Percentiles rank a stretch among this genome's conserved stretches.
Conservation (phyloP, 1,284 basidiomycete species). For the Boletus calvinii region DNA sequence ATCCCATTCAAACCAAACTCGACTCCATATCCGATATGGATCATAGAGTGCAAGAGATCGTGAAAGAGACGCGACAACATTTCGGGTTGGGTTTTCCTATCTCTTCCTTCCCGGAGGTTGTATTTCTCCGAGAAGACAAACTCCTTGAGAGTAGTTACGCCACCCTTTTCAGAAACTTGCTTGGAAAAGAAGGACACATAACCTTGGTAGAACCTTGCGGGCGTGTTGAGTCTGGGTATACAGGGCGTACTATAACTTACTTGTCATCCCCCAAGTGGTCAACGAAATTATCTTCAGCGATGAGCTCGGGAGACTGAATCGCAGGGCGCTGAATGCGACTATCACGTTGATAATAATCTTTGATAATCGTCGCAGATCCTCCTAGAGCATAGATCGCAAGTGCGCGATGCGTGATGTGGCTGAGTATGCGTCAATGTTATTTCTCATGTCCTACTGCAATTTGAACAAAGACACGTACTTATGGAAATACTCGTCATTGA, state of each 20-base stretch:
- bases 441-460: not conserved
- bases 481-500: constrained; percentile 26
- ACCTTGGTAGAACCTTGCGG: constrained; percentile 51
- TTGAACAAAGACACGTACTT: constrained; percentile 18
- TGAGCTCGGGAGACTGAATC: constrained; percentile 38
- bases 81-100: constrained; percentile 20
- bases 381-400: constrained; percentile 45
- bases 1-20: constrained; percentile 35
- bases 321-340: constrained; percentile 32
- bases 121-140: constrained; percentile 55
- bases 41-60: constrained; percentile 27
- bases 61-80: constrained; percentile 30
- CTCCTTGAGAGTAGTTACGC: constrained; percentile 46
- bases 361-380: constrained; percentile 35
- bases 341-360: constrained; percentile 39
- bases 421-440: constrained; percentile 12
- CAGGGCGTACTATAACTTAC: constrained; percentile 23
- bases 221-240: not conserved
- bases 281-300: constrained; percentile 43
- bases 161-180: constrained; percentile 44
- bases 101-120: constrained; percentile 39
- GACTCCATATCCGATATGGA: constrained; percentile 31
- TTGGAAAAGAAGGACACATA: constrained; percentile 59
- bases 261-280: constrained; percentile 43
- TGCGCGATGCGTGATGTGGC: constrained; percentile 45